A percentile compares a stretch with the other conserved stretches of the same genome.
These are phyloP conservation scores for Mycosphaerelloides madeirae DNA, from an alignment of 2,329 filamentous ascomycete species.

Conservation along the genomic window DNA sequence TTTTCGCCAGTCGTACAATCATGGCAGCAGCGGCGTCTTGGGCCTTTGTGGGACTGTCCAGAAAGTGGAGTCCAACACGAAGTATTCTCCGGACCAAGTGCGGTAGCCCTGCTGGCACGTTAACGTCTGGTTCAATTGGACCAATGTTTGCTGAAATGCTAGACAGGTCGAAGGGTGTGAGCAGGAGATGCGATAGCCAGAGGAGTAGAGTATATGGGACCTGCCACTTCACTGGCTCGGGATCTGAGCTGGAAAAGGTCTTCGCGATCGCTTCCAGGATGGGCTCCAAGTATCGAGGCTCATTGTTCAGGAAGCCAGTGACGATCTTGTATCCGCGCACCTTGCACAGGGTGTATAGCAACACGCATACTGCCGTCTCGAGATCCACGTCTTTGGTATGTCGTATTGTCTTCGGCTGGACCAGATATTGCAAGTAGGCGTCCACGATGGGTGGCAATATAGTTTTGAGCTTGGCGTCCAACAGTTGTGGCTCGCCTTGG, in stretches of 20 bases:
- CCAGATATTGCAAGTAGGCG: slow-evolving; percentile 67
- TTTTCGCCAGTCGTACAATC: slow-evolving; percentile 73
- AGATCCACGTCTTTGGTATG: slow-evolving; percentile 36
- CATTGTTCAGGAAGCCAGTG: slow-evolving; percentile 83
- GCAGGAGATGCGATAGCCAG: slow-evolving; percentile 59
- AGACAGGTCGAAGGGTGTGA: slow-evolving; percentile 81
- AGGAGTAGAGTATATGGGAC: slow-evolving; percentile 81
- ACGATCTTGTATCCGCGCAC: slow-evolving; percentile 91
- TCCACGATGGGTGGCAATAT: slow-evolving; percentile 71
- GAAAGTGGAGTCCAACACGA: slow-evolving; percentile 64
- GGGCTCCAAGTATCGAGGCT: slow-evolving; percentile 77
- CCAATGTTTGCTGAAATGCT: slow-evolving; percentile 62
- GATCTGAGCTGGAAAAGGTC: slow-evolving; percentile 33
- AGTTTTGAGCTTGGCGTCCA: slow-evolving; percentile 75
- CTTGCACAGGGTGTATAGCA: slow-evolving; percentile 91
- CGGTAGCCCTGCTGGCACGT: slow-evolving; percentile 59
- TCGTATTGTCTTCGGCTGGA: slow-evolving; percentile 17
- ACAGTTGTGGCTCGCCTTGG: slow-evolving; percentile 88
- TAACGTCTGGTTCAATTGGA: slow-evolving; percentile 45
- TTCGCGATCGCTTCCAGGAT: slow-evolving; percentile 71
- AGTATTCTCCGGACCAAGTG: slow-evolving; percentile 67
- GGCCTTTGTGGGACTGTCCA: slow-evolving; percentile 76
- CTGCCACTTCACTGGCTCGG: slow-evolving; percentile 57
- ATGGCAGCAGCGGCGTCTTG: slow-evolving; percentile 80
- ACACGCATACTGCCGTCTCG: slow-evolving; percentile 66